These are phyloP conservation scores for Tephrocybe sp. DNA, from an alignment of 768 basidiomycete species.

Conservation along the genomic window DNA sequence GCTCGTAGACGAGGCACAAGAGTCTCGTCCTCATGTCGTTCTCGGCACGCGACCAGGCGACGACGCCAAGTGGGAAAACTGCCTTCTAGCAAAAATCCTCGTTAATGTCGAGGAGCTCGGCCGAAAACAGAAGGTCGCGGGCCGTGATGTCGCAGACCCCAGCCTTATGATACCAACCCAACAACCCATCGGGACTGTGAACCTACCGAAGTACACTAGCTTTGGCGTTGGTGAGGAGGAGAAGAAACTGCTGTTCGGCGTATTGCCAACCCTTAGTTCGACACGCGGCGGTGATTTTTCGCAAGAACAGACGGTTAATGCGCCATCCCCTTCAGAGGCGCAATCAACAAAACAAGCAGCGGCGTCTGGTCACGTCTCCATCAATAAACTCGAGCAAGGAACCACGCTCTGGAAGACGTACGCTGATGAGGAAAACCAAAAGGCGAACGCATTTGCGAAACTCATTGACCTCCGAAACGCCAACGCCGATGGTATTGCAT, in stretches of 20 bases:
- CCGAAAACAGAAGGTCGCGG: no score
- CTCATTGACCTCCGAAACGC: conserved; percentile 86
- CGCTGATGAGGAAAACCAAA: conserved; percentile 35
- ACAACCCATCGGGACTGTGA: conserved; percentile 34
- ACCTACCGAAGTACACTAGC: conserved; percentile 51
- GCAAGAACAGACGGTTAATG: neutral
- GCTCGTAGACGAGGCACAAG: conserved; percentile 34
- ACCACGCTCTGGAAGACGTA: conserved; percentile 10
- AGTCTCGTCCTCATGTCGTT: conserved; percentile 59
- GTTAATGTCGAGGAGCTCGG: conserved; percentile 50
- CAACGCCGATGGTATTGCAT: conserved; percentile 81
- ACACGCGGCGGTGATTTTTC: conserved; percentile 23
- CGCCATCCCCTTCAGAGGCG: no score
- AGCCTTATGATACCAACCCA: conserved; percentile 22
- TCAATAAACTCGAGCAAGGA: neutral
- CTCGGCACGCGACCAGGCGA: conserved; percentile 69
- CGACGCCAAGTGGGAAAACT: conserved; percentile 63
- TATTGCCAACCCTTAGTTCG: conserved; percentile 54
- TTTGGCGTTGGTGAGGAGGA: conserved; percentile 65
- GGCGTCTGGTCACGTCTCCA: neutral
- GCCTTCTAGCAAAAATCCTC: conserved; percentile 63
- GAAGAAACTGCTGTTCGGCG: conserved; percentile 61
- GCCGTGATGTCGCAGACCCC: conserved; percentile 14
- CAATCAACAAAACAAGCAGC: no score
- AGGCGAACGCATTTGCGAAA: conserved; percentile 57